Evolutionary conservation across 1,139 yeast genomes (phyloP).

Genomic region (Blastobotrys arbuscula): DNA sequence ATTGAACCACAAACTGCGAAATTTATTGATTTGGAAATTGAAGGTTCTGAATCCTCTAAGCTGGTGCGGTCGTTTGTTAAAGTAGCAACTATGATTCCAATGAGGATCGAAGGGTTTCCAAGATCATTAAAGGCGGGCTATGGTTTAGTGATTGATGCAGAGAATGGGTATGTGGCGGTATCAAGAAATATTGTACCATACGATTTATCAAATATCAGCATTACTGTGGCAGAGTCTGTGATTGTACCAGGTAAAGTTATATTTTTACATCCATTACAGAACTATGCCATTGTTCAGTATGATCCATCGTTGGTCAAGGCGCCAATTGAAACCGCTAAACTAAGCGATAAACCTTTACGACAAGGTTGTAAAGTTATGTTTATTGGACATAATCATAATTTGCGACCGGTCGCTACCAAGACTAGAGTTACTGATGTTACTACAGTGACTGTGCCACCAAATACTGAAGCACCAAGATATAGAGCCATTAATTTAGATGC

Average conservation of each 20-base stretch:
- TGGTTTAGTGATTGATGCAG: slow-evolving; percentile 78
- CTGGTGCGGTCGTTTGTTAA: slow-evolving; percentile 59
- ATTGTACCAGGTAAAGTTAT: slow-evolving; percentile 76
- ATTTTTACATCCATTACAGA: slow-evolving; percentile 82
- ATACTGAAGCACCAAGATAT: slow-evolving; percentile 63
- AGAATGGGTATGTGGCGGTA: slow-evolving; percentile 70
- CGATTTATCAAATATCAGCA: slow-evolving; percentile 70
- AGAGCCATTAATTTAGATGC: slow-evolving; percentile 83
- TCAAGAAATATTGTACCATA: slow-evolving; percentile 80
- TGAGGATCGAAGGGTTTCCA: slow-evolving; percentile 70
- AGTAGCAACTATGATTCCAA: slow-evolving; percentile 59
- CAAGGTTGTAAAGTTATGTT: slow-evolving; percentile 74
- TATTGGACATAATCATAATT: slow-evolving; percentile 70
- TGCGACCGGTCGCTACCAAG: slow-evolving; percentile 67
- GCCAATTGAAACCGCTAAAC: slow-evolving; percentile 56
- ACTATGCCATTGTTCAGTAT: slow-evolving; percentile 77
- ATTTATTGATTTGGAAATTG: slow-evolving; percentile 64
- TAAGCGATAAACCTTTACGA: slow-evolving; percentile 52
- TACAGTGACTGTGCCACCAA: slow-evolving; percentile 67
- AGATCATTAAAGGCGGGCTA: slow-evolving; percentile 57
- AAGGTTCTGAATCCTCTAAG: slow-evolving; percentile 45
- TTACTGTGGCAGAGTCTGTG: slow-evolving; percentile 81
- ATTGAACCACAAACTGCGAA: slow-evolving; percentile 58
- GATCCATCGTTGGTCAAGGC: slow-evolving; percentile 69
- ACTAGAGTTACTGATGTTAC: slow-evolving; percentile 74